Conservation (phyloP, 176 grass and related monocot species). For the Luzula sylvatica region DNA sequence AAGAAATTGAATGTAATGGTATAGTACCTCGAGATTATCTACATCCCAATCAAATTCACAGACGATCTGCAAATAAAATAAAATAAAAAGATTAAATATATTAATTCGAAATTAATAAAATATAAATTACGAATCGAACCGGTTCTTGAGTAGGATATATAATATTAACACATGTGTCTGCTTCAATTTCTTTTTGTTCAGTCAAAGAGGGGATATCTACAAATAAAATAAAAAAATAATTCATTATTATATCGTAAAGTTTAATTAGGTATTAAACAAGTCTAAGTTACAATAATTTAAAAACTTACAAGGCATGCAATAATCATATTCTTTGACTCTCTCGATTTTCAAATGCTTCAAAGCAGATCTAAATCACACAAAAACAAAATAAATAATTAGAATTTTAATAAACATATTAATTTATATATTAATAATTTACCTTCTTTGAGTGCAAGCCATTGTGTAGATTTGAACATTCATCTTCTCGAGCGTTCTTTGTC, state of each 20-base stretch:
- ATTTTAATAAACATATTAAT: not conserved
- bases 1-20: not conserved
- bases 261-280: no score
- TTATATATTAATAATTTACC: constrained; percentile 31
- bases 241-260: no score
- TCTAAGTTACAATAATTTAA: no score
- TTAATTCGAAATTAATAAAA: not conserved
- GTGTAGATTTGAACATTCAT: constrained; percentile 81
- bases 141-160: constrained; percentile 72
- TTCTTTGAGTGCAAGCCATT: constrained; percentile 75
- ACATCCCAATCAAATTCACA: constrained; percentile 73
- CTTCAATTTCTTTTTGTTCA: constrained; percentile 67
- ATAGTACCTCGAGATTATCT: constrained; percentile 59
- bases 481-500: constrained; percentile 48
- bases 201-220: constrained; percentile 61
- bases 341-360: constrained; percentile 78
- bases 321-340: constrained; percentile 70
- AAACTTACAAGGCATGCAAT: constrained; percentile 92
- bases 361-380: constrained; percentile 40
- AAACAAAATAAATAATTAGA: not conserved
- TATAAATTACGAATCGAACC: constrained; percentile 36
- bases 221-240: not conserved
- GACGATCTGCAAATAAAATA: constrained; percentile 53
- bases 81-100: constrained; percentile 14
- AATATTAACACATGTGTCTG: constrained; percentile 63